Base-by-base conservation (phyloP, 345 rosid species). In the Adansonia digitata region DNA sequence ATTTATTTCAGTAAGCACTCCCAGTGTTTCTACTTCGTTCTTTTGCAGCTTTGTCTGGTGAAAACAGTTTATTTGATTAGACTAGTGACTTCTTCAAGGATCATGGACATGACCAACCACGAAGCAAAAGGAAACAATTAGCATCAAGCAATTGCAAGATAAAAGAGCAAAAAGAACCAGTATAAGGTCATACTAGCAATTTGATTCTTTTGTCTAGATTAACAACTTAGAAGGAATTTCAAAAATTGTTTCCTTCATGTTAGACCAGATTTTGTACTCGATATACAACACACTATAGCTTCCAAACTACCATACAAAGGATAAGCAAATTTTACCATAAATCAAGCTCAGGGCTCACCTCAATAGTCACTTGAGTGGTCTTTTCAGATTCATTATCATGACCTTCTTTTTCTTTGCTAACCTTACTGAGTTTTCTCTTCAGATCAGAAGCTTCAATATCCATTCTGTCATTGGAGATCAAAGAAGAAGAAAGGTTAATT, bases 401-500 rank as follows among this genome's bases (percentile, higher is more conserved):
- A 74, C 53, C 87, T 76, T 88, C 90, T 81, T 72, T 80, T 43
- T 80, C 71, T 31, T 76, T 80, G 51, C 75, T 85, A 74, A 85
- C 63, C 77, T 77, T 81, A 61, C 86, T 91, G 48, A 94, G 92
- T 75, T 88, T 90, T 79, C 81, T 85, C 86, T 88, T 90, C 75
- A 94, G 81, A 67, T 74, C 73, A 64, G 69, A 80, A 71, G 89
- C 86, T 90, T 94, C 98, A 75, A 84, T 91, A 87, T 94, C 92
- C 79, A 90, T 86, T 82, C 98, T 69, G 73, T 40, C 65, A 72
- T 31, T n/a, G 22, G 64, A 40, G 27, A 57, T 26, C 15, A 73
- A 27, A 59, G 57, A 61, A 7, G 17, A 73, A 43, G 13, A 51
- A 52, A 17, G 8, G 56, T 59, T 59, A 73, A 42, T 39, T 42